A percentile compares a stretch with the other conserved stretches of the same genome.
phyloP scores from a whole-genome alignment of 352 stramenopile genomes.

The Pythium dissotocum region DNA sequence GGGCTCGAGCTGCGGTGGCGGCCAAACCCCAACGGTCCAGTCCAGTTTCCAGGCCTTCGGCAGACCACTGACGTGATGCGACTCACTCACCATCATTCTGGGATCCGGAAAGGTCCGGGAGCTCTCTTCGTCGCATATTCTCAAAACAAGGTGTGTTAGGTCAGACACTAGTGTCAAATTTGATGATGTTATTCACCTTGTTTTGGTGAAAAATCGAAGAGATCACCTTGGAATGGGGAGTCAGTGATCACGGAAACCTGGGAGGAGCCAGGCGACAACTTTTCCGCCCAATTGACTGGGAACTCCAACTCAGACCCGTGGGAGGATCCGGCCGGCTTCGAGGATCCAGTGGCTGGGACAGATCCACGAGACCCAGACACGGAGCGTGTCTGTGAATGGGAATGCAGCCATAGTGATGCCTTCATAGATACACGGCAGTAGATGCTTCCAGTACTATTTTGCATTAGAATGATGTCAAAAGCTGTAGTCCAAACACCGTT shows the following conservation, averaged over 20 bases:
- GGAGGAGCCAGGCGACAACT: slow-evolving; percentile 21
- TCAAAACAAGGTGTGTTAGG: slow-evolving; percentile 7
- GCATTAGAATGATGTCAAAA: neutral
- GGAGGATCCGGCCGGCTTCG: slow-evolving; percentile 1
- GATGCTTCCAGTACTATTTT: neutral
- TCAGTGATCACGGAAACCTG: neutral
- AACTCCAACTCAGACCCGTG: neutral
- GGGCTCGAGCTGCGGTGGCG: neutral
- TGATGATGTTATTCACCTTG: neutral
- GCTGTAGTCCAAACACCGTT: neutral
- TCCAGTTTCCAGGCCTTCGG: neutral
- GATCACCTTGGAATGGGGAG: slow-evolving; percentile 15
- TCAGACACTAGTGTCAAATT: neutral
- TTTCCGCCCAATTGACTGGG: slow-evolving; percentile 5
- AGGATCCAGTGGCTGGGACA: slow-evolving; percentile 1
- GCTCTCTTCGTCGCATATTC: slow-evolving; percentile 7
- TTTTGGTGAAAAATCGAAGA: slow-evolving; percentile 13
- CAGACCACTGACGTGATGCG: neutral
- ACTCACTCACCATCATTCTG: slow-evolving; percentile 18
- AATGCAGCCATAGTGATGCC: neutral
- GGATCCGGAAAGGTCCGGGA: slow-evolving; percentile 2
- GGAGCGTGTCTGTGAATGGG: neutral
- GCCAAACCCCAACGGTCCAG: slow-evolving; percentile 1
- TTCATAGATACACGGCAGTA: neutral
- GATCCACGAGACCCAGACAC: neutral